These are phyloP conservation scores for Erythrobasidium hasegawianum DNA, from an alignment of 1,284 basidiomycete genomes.

Conservation along the genomic window DNA sequence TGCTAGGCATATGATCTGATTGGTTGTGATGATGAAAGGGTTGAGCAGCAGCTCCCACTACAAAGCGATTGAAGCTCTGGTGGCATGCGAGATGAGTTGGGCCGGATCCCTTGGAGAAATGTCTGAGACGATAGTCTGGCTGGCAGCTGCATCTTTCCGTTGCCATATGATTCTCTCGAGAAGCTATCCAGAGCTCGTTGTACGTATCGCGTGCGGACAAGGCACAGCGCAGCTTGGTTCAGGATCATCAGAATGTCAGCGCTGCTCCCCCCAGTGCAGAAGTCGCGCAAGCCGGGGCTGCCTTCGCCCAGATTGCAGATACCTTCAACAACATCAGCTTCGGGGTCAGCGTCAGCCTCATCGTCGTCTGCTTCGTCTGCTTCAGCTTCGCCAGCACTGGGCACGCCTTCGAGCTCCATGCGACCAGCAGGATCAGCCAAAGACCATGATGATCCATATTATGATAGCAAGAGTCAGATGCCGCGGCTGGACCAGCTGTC, in stretches of 20 bases:
- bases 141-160: too few species aligned
- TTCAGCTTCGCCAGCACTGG: conserved; percentile 1
- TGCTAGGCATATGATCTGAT: too few species aligned
- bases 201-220: too few species aligned
- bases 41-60: too few species aligned
- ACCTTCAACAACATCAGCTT: neutral
- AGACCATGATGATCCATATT: neutral
- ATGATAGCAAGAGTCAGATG: neutral
- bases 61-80: too few species aligned
- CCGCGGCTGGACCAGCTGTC: neutral
- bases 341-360: conserved; percentile 9
- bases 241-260: neutral
- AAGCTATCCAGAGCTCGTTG: too few species aligned
- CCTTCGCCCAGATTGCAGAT: conserved; percentile 12
- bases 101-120: too few species aligned
- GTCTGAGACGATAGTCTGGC: too few species aligned
- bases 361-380: conserved; percentile 15
- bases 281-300: conserved; percentile 22
- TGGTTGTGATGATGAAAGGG: too few species aligned
- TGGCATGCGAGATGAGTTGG: too few species aligned
- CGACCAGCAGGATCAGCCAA: neutral
- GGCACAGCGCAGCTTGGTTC: too few species aligned
- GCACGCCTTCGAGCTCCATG: neutral
- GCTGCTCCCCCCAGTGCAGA: neutral
- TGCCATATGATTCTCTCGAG: too few species aligned